Evolutionary conservation across 2,329 filamentous ascomycete species (phyloP), one percentile per base, ranked within the genome.

Genomic region (Fusarium succisae): DNA sequence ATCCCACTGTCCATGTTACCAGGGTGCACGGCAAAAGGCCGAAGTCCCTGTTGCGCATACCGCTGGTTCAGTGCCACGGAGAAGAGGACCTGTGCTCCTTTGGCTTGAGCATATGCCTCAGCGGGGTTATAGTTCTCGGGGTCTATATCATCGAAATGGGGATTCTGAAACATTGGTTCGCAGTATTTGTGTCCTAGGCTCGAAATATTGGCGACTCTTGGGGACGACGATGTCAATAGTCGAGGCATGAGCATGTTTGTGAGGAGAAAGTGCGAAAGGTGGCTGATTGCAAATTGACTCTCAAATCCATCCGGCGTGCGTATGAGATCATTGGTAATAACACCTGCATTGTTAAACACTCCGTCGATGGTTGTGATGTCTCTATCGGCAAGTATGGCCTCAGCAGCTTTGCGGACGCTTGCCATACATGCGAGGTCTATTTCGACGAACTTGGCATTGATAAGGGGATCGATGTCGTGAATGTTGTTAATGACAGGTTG

Each of bases 71-170:
- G 54, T 0, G 12, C 30, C 7, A 47, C 30, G 0, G 18, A 47
- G n/a, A 57, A 57, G 8, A 26, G 54, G 14, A 57, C 8, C 28
- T 57, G 54, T 2, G 39, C 30, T 12, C 39, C 54, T 22, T 57
- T 57, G 0, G 30, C 35, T 22, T 47, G n/a, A 22, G 28, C 18
- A 17, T 57, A 57, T 6, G n/a, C 39, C 18, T 26, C 39, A 6
- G 28, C 28, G 1, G 39, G 39, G 15, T 22, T 57, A 4, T 57
- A 45, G 12, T 3, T 12, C 5, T 24, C 2, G 0, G 38, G 9
- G 6, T 17, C 7, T 8, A 35, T 26, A 1, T 26, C 0, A 2
- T 22, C 17, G 1, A 45, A 47, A 8, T 57, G 39, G 1, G 54
- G 54, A 22, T 57, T 10, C 2, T 57, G 12, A 6, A 47, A 47